phyloP scores from a whole-genome alignment of 306 rosid species.

The Cucurbita argyrosperma region DNA sequence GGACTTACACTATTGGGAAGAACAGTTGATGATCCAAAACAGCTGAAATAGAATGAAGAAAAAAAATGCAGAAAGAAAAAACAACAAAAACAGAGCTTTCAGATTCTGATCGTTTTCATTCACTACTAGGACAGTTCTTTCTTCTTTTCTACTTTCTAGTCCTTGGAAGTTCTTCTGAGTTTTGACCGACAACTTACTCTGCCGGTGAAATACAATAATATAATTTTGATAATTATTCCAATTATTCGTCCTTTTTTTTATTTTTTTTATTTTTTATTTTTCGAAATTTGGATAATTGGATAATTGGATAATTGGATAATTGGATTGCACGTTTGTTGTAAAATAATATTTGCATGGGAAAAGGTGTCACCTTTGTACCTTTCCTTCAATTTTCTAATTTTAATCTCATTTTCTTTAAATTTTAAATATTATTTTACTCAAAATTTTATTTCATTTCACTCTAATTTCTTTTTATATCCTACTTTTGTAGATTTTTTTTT shows the following conservation, averaged over 20 bases:
- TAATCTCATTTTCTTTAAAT: background rate
- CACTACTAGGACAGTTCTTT: background rate
- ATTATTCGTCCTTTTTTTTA: background rate
- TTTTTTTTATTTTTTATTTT: too few relatives aligned
- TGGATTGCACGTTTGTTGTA: background rate
- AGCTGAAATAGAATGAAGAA: background rate
- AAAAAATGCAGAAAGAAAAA: background rate
- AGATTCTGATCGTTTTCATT: background rate
- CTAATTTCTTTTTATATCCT: too few relatives aligned
- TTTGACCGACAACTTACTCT: background rate
- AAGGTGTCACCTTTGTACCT: background rate
- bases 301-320: background rate
- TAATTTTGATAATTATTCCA: background rate
- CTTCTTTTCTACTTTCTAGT: background rate
- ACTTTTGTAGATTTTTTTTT: too few relatives aligned
- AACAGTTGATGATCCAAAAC: background rate
- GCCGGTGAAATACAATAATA: background rate
- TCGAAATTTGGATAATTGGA: background rate
- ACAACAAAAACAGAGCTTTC: background rate
- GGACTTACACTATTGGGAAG: background rate
- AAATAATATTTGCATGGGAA: background rate
- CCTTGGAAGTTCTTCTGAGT: background rate
- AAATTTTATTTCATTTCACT: too few relatives aligned
- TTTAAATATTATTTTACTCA: background rate
- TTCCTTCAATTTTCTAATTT: background rate